These are phyloP conservation scores for Scopulariopsis brevicaulis DNA, from an alignment of 2,329 filamentous ascomycete species.

Conservation along the genomic window DNA sequence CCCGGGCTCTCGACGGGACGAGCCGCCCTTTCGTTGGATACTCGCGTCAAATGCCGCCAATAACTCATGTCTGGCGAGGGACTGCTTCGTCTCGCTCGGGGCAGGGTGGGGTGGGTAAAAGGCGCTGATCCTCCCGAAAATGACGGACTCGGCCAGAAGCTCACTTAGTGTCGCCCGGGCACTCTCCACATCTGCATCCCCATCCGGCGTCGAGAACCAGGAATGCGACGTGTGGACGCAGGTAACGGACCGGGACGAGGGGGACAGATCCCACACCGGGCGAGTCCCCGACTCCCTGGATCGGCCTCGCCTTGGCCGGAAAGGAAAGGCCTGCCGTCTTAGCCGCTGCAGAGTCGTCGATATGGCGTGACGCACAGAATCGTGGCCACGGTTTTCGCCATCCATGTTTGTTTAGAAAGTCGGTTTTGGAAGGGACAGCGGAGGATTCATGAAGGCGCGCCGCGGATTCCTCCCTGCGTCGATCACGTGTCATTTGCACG, in stretches of 20 bases:
- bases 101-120: conserved; percentile 4
- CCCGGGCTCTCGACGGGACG: not conserved
- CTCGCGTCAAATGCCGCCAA: not conserved
- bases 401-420: not conserved
- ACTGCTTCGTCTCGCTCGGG: not conserved
- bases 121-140: not conserved
- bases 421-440: not conserved
- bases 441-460: not conserved
- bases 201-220: conserved; percentile 1
- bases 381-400: not conserved
- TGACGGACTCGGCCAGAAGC: conserved; percentile 2
- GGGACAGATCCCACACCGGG: not conserved
- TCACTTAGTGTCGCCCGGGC: not conserved
- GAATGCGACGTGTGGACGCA: not conserved
- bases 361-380: not conserved
- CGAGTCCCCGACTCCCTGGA: not conserved
- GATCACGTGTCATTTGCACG: not conserved
- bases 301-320: not conserved
- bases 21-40: not conserved
- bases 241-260: not conserved
- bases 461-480: not conserved
- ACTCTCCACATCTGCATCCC: not conserved
- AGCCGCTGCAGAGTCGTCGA: not conserved
- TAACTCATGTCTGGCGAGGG: not conserved
- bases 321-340: not conserved